Percentiles rank a stretch among this genome's conserved stretches.
These are phyloP conservation scores for Chytriomyces confervae DNA, from an alignment of 192 early-diverging fungal genomes.

Conservation along the genomic window DNA sequence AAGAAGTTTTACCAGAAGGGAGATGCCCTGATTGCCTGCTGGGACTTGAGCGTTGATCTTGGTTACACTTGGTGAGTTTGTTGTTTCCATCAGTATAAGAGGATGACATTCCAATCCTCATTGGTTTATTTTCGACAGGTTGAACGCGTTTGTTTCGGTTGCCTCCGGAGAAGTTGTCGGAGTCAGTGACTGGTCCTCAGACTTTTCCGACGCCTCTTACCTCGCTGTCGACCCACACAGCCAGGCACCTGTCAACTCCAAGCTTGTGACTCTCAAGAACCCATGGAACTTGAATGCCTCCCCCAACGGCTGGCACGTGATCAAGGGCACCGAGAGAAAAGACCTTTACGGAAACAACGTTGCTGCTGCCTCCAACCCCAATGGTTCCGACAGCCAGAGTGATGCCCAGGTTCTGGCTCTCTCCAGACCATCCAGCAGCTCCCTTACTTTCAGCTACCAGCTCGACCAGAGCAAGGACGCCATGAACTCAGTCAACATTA, in stretches of 20 bases:
- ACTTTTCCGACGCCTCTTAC: background rate
- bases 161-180: constrained; percentile 8
- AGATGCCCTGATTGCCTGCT: background rate
- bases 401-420: background rate
- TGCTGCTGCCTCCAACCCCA: background rate
- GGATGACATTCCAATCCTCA: background rate
- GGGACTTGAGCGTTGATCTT: background rate
- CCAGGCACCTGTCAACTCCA: background rate
- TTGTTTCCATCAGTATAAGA: too few species aligned
- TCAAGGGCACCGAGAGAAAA: constrained; percentile 6
- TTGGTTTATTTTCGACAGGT: background rate
- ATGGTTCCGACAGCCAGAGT: background rate
- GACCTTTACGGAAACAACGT: constrained; percentile 21
- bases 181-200: constrained; percentile 14
- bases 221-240: background rate
- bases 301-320: constrained; percentile 52
- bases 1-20: background rate
- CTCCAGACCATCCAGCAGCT: background rate
- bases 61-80: too few species aligned
- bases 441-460: background rate
- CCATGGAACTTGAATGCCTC: constrained; percentile 42
- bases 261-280: constrained; percentile 29
- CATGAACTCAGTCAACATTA: background rate
- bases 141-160: constrained; percentile 25
- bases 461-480: background rate